These are phyloP conservation scores for Emergomyces orientalis DNA, from an alignment of 2,329 filamentous ascomycete genomes.

Conservation along the genomic window DNA sequence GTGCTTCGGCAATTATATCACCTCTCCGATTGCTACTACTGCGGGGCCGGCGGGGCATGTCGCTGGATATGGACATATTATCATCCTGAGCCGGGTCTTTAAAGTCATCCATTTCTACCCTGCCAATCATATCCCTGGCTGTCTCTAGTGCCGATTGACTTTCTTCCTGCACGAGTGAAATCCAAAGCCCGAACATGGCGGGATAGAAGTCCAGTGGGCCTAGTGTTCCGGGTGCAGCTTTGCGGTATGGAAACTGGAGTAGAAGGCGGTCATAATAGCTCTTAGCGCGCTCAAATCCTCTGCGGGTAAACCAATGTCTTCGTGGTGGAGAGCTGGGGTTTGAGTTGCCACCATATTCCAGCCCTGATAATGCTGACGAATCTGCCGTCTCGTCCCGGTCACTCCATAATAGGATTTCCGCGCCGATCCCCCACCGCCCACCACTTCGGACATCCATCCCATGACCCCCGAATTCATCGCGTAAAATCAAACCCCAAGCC, in stretches of 20 bases:
- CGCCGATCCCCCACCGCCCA: conserved; percentile 72
- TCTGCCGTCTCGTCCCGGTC: conserved; percentile 17
- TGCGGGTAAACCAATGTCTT: conserved; percentile 32
- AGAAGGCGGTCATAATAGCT: conserved; percentile 72
- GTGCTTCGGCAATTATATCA: conserved; percentile 29
- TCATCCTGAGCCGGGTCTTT: conserved; percentile 12
- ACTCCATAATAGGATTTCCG: conserved; percentile 66
- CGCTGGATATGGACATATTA: conserved; percentile 19
- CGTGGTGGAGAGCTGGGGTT: not conserved
- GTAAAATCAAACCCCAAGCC: conserved; percentile 65
- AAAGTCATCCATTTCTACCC: conserved; percentile 25
- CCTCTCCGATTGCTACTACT: conserved; percentile 27
- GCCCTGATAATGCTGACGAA: not conserved
- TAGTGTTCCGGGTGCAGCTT: conserved; percentile 48
- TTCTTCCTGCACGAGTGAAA: conserved; percentile 62
- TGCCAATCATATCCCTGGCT: conserved; percentile 24
- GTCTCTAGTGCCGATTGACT: conserved; percentile 39
- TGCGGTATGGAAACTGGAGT: conserved; percentile 63
- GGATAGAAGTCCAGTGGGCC: conserved; percentile 71
- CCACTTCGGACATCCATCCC: conserved; percentile 59
- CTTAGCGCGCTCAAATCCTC: conserved; percentile 49
- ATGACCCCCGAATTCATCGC: conserved; percentile 48
- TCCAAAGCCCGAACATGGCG: conserved; percentile 69
- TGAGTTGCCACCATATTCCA: not conserved
- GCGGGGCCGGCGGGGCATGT: conserved; percentile 14